phyloP scores from a whole-genome alignment of 108 stramenopile genomes.

The Thalassiosira profunda region DNA sequence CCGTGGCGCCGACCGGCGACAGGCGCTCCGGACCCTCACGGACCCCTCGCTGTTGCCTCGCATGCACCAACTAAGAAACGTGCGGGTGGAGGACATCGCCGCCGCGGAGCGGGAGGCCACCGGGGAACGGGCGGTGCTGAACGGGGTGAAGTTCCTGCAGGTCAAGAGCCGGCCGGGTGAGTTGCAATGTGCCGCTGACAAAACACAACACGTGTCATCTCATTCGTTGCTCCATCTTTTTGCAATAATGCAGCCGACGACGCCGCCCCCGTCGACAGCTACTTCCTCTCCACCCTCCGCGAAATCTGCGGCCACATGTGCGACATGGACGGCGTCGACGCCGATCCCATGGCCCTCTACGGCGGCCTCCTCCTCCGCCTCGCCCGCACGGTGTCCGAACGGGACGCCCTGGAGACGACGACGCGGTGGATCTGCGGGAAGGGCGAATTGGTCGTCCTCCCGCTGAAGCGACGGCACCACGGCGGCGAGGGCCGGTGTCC shows the following conservation, averaged over 20 bases:
- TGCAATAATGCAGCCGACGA: slow-evolving; percentile 1
- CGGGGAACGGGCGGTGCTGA: slow-evolving; percentile 49
- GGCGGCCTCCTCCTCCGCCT: slow-evolving; percentile 47
- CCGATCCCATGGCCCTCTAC: slow-evolving; percentile 53
- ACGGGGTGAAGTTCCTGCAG: slow-evolving; percentile 60
- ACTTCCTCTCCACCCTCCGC: slow-evolving; percentile 51
- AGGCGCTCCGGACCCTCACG: slow-evolving; percentile 16
- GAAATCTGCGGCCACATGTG: slow-evolving; percentile 56
- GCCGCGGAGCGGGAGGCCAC: slow-evolving; percentile 60
- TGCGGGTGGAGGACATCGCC: slow-evolving; percentile 53
- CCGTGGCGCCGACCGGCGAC: slow-evolving; percentile 35
- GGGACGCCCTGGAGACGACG: slow-evolving; percentile 32
- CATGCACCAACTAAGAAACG: slow-evolving; percentile 21
- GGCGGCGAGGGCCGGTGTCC: background rate
- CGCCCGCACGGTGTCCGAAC: slow-evolving; percentile 27
- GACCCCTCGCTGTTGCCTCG: slow-evolving; percentile 15
- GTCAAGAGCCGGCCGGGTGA: background rate
- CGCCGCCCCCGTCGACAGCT: slow-evolving; percentile 34
- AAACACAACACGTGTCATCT: background rate
- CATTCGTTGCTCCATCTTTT: background rate
- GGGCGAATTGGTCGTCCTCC: slow-evolving; percentile 36
- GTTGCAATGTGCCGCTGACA: background rate
- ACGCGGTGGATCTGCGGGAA: slow-evolving; percentile 14
- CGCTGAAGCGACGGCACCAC: slow-evolving; percentile 44
- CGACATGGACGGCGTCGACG: slow-evolving; percentile 51